Base-by-base conservation (phyloP, 768 basidiomycete genomes). In the Trametes gibbosa region DNA sequence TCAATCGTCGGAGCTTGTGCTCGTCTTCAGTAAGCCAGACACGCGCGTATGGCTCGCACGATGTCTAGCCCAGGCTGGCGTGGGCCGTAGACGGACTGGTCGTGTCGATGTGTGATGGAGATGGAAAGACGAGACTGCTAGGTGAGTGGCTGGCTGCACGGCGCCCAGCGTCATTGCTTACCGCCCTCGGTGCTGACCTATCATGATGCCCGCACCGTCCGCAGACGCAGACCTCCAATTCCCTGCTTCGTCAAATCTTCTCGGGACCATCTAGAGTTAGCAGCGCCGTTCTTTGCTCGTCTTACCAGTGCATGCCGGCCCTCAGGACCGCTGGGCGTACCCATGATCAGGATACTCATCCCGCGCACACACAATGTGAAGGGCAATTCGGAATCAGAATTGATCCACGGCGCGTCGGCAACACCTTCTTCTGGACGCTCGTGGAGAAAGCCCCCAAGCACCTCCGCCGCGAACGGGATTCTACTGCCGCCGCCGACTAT, bases 191-290 rank as follows among this genome's bases (percentile, higher is more conserved):
- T 27, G 46, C 46, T 48, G 46, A 29, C 46, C 46, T 21, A 45
- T 24, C 19, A 8, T 24, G 43, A 45, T 45, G 21, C 5, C 21
- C 43, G 43, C 43, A 8, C 21, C 6, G 9, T 7, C 5, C 19
- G 19, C n/a, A 19, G 19, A 5, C 24, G 35, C n/a, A 42, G n/a
- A 13, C 52, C 42, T 21, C 19, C 50, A 21, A 35, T 10, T 40
- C 23, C 4, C 7, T 24, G 35, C 35, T 55, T 55, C 54, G 14
- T 45, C 13, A 55, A 48, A 48, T 55, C 53, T 55, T 55, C 45
- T 10, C 27, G n/a, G 43, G 10, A 19, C 37, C 37, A 23, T 35
- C 40, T n/a, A 12, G n/a, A 45, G 42, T 43, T n/a, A 32, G 19
- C n/a, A n/a, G n/a, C n/a, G n/a, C n/a, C n/a, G 25, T 21, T 19